Conservation (phyloP, 208 protist genomes). For the Phytomonas serpens region DNA sequence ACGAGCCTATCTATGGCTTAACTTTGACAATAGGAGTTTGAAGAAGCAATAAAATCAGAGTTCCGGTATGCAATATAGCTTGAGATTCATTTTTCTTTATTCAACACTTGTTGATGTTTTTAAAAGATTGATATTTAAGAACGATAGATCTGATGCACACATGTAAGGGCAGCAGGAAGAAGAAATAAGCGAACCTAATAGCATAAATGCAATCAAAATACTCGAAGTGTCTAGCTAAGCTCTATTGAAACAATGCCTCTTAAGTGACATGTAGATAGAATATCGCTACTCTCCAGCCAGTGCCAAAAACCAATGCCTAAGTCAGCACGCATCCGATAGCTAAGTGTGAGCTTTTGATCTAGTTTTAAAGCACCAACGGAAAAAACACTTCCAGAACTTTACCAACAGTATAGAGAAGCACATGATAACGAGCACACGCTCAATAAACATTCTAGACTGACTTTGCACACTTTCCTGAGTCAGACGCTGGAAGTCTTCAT, state of each 20-base stretch:
- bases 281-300: not conserved
- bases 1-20: not conserved
- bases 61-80: not conserved
- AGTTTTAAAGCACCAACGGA: conserved; percentile 57
- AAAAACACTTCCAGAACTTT: conserved; percentile 74
- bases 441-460: conserved; percentile 68
- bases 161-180: not conserved
- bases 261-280: not conserved
- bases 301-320: not conserved
- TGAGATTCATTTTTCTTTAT: not conserved
- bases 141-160: not conserved
- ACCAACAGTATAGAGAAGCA: conserved; percentile 53
- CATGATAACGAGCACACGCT: conserved; percentile 51
- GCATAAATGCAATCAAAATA: not conserved
- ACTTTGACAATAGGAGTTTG: not conserved
- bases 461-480: conserved; percentile 75
- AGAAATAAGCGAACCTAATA: not conserved
- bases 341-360: conserved; percentile 10
- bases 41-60: not conserved
- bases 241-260: not conserved
- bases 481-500: conserved; percentile 81
- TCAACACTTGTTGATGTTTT: not conserved
- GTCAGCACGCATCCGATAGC: not conserved
- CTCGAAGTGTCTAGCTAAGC: not conserved
- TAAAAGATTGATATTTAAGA: not conserved